Conservation (phyloP, 2,329 filamentous ascomycete genomes). For the Talaromyces funiculosus region DNA sequence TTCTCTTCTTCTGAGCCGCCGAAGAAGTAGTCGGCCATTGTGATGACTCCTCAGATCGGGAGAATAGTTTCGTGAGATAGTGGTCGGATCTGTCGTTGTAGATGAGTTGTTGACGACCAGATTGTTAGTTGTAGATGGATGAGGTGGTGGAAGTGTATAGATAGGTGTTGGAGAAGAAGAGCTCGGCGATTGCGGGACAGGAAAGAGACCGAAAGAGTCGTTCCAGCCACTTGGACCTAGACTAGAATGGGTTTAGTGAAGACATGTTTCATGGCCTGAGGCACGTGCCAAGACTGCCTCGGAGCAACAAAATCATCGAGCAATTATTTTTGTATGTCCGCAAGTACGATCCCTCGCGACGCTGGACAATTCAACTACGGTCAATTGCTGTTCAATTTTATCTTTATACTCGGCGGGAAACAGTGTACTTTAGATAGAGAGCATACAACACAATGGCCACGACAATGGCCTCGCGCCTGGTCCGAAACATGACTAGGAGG, state of each 20-base stretch:
- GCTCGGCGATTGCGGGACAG: background rate
- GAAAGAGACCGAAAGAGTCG: background rate
- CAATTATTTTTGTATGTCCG: background rate
- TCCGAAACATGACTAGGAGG: constrained; percentile 1
- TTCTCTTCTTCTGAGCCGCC: constrained; percentile 75
- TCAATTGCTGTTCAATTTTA: background rate
- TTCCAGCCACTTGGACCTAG: background rate
- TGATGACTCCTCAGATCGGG: constrained; percentile 11
- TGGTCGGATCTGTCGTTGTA: background rate
- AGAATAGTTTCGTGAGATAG: background rate
- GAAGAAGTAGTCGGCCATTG: constrained; percentile 69
- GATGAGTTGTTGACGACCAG: background rate
- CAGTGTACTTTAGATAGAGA: background rate
- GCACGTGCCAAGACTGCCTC: background rate
- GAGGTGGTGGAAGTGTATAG: background rate
- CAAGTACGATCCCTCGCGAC: background rate
- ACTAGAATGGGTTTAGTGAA: background rate
- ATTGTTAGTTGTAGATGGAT: background rate
- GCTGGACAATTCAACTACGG: background rate
- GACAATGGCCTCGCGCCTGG: background rate
- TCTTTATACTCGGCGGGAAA: too few species aligned
- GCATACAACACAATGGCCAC: constrained; percentile 1
- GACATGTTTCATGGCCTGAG: background rate
- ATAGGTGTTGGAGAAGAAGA: background rate
- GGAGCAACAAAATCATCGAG: background rate